A percentile compares a stretch with the other conserved stretches of the same genome.
phyloP scores from a whole-genome alignment of 2,329 filamentous ascomycete species.

The Sclerotinia sclerotiorum region DNA sequence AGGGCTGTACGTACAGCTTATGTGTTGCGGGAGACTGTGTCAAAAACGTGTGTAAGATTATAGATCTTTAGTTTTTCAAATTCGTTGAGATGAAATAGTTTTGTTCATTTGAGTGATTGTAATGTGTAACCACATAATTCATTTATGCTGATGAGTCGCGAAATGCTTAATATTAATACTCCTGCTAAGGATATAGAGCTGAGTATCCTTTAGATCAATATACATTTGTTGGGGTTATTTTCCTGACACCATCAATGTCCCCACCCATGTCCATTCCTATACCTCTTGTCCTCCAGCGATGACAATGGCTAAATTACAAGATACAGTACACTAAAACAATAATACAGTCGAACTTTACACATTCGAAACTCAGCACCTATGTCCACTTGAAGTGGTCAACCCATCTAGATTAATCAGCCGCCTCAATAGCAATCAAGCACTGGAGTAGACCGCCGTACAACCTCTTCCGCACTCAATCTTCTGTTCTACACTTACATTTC shows the following conservation, averaged over 20 bases:
- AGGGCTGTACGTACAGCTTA: constrained; percentile 7
- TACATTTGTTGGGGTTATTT: background rate
- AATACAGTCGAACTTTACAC: background rate
- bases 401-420: background rate
- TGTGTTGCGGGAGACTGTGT: background rate
- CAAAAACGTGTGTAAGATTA: constrained; percentile 22
- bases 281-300: background rate
- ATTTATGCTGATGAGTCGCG: background rate
- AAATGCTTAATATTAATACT: background rate
- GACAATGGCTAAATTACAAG: constrained; percentile 1
- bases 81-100: background rate
- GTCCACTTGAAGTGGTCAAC: background rate
- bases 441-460: constrained; percentile 81
- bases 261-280: constrained; percentile 1
- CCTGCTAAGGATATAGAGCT: background rate
- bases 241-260: background rate
- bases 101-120: constrained; percentile 1
- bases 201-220: constrained; percentile 3
- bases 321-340: constrained; percentile 10
- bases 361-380: background rate
- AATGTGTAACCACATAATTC: background rate
- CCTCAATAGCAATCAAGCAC: constrained; percentile 32
- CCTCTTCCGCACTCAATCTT: constrained; percentile 82
- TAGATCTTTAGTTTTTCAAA: constrained; percentile 23
- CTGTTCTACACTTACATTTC: constrained; percentile 78